Base-by-base conservation (phyloP, 2,329 filamentous ascomycete genomes). In the Colletotrichum siamense region DNA sequence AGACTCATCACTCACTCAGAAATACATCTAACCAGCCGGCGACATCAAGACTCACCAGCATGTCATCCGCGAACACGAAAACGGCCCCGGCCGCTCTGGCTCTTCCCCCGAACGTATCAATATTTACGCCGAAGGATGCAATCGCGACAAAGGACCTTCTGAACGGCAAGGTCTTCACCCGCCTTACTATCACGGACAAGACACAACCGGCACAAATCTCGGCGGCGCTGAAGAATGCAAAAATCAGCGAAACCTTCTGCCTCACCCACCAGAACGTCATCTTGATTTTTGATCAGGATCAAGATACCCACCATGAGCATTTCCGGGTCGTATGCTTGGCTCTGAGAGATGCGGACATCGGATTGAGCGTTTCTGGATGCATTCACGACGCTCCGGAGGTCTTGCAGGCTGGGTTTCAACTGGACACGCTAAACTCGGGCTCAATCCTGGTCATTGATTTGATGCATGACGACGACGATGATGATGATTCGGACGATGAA, bases 301-400 rank as follows among this genome's bases (percentile, higher is more conserved):
- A 75, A 15, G 79, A 80, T 15, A 24, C 57, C 18, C 79, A 80
- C 18, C 79, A 80, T 24, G 78, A 80, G 57, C 79, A 80, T 61
- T 79, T 80, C n/a, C 74, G 79, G 6, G 67, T 66, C 15, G 78
- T 80, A 1, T 80, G 79, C 49, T 59, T 80, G 18, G 79, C 79
- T 34, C 70, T 80, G 22, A 79, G 78, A 65, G 77, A 79, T 30
- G 77, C 74, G 2, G 79, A 79, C 18, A 77, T 80, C 59, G 77
- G 78, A 6, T 75, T 80, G 6, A 78, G 76, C n/a, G 79, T 80
- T 12, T 73, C 79, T 1, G 79, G 79, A 5, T 80, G 79, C 55
- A 64, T 80, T 3, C 80, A 80, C 22, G 79, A 80, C 6, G 62
- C 77, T 4, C 6, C 57, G 2, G 73, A 68, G 13, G 67, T 76